These are phyloP conservation scores for Pichia thaimueangensis DNA, from an alignment of 805 yeast species.

Conservation along the genomic window DNA sequence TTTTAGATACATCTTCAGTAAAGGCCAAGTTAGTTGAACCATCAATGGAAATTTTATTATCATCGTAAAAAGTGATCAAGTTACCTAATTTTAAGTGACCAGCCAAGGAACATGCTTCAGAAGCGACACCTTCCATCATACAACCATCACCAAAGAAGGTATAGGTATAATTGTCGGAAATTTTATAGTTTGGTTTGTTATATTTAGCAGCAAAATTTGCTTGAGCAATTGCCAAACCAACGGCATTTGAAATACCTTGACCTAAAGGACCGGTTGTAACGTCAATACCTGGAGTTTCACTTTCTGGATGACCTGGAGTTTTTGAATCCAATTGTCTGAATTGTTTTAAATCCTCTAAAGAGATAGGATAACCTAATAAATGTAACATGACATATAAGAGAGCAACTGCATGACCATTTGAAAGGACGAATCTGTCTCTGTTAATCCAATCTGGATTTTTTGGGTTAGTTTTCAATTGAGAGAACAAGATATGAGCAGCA, in stretches of 20 bases:
- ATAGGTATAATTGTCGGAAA: constrained; percentile 74
- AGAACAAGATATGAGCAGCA: constrained; percentile 82
- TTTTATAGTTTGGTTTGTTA: constrained; percentile 75
- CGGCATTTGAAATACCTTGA: constrained; percentile 95
- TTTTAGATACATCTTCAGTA: constrained; percentile 82
- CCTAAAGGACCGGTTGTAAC: constrained; percentile 99
- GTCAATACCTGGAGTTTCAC: constrained; percentile 86
- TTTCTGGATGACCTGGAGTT: constrained; percentile 98
- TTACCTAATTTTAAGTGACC: constrained; percentile 93
- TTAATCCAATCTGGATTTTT: constrained; percentile 87
- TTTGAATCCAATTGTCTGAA: constrained; percentile 88
- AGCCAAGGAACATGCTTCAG: constrained; percentile 91
- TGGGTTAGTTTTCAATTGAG: constrained; percentile 81
- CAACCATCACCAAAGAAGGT: constrained; percentile 94
- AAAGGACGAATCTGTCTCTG: constrained; percentile 91
- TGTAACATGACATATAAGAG: constrained; percentile 79
- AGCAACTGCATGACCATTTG: constrained; percentile 96
- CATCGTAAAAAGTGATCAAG: constrained; percentile 93
- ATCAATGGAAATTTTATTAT: constrained; percentile 94
- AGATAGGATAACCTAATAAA: constrained; percentile 73
- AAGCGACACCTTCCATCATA: constrained; percentile 94
- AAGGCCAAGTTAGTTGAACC: constrained; percentile 86
- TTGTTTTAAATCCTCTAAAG: constrained; percentile 79
- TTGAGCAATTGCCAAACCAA: constrained; percentile 95
- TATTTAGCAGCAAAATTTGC: constrained; percentile 85